Evolutionary conservation across 2,329 filamentous ascomycete species (phyloP).

Genomic region (Byssochlamys sp.): DNA sequence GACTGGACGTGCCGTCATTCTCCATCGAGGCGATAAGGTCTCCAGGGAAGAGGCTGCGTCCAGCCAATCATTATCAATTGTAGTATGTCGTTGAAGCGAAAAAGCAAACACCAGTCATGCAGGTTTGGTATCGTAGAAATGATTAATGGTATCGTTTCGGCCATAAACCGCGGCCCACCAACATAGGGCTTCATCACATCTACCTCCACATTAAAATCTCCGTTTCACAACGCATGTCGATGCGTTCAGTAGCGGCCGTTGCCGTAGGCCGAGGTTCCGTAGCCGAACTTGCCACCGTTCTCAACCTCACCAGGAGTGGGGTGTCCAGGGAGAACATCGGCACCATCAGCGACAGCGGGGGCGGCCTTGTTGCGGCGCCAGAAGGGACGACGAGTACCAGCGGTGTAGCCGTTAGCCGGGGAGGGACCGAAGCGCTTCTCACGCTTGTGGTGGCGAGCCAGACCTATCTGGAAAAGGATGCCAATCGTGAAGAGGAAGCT

Average conservation of each 20-base stretch:
- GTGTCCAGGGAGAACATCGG: constrained; percentile 31
- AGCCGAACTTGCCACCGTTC: constrained; percentile 16
- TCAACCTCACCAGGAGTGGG: constrained; percentile 32
- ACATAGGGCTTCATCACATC: neutral
- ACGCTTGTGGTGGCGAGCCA: constrained; percentile 62
- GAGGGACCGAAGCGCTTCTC: constrained; percentile 62
- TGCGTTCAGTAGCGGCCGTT: constrained; percentile 20
- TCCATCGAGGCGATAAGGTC: neutral
- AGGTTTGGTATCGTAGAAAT: neutral
- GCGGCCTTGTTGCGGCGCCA: constrained; percentile 35
- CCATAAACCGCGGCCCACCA: neutral
- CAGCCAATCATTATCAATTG: neutral
- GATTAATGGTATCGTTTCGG: neutral
- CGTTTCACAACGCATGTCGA: neutral
- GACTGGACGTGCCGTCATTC: neutral
- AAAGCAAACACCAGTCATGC: neutral
- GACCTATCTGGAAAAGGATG: constrained; percentile 56
- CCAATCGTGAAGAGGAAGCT: constrained; percentile 68
- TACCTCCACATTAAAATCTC: neutral
- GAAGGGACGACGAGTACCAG: constrained; percentile 40
- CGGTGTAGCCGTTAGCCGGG: constrained; percentile 59
- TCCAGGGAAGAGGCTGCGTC: neutral
- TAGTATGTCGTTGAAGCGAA: neutral
- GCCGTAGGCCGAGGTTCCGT: constrained; percentile 21
- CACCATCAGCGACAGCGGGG: constrained; percentile 23